phyloP scores from a whole-genome alignment of 805 yeast species.

The Cyberlindnera maclurae region DNA sequence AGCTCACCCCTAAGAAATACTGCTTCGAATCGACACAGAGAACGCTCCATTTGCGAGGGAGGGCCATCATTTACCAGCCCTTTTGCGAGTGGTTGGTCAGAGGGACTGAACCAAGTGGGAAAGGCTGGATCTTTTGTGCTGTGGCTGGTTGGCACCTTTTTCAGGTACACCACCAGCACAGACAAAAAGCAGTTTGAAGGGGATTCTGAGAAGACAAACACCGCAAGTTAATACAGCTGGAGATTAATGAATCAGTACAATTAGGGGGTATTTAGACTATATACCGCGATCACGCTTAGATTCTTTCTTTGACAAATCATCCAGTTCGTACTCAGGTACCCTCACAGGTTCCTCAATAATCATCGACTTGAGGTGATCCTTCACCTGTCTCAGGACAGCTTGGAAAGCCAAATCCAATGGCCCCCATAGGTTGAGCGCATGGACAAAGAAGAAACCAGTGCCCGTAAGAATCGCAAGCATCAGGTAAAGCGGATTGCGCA shows the following conservation, averaged over 20 bases:
- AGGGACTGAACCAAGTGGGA: not conserved
- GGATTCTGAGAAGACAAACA: too few relatives aligned
- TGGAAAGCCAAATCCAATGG: conserved; percentile 63
- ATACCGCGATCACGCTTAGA: too few relatives aligned
- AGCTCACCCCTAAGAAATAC: conserved; percentile 17
- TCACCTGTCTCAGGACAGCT: conserved; percentile 50
- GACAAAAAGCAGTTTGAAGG: not conserved
- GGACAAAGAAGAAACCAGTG: conserved; percentile 60
- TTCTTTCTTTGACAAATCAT: conserved; percentile 23
- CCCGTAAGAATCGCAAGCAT: conserved; percentile 49
- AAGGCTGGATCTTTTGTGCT: not conserved
- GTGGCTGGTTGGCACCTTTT: not conserved
- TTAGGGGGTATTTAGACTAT: too few relatives aligned
- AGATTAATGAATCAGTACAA: too few relatives aligned
- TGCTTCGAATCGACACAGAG: conserved; percentile 6
- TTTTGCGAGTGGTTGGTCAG: not conserved
- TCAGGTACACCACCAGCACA: not conserved
- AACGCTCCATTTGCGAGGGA: conserved; percentile 20
- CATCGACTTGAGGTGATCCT: conserved; percentile 46
- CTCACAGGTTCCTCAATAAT: conserved; percentile 41
- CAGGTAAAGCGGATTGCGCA: conserved; percentile 81
- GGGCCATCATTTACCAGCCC: conserved; percentile 8
- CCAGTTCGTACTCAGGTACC: conserved; percentile 25
- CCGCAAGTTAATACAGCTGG: too few relatives aligned
- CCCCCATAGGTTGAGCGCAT: conserved; percentile 64